Base-by-base conservation (phyloP, 108 stramenopile species). In the Fragilaria crotonensis region DNA sequence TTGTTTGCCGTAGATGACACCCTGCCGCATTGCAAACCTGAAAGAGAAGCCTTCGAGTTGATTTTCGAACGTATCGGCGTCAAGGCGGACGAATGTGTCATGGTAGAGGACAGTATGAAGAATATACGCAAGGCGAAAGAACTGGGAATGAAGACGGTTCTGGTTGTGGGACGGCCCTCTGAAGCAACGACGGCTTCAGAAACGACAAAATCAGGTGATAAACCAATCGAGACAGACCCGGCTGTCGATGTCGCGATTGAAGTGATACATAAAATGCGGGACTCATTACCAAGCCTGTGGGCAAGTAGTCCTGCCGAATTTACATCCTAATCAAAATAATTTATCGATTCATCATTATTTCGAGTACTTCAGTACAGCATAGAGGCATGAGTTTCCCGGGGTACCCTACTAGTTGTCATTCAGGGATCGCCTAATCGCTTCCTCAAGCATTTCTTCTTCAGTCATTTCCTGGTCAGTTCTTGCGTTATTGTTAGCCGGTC, bases 371-470 rank as follows among this genome's bases (percentile, higher is more conserved):
- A n/a, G n/a, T n/a, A n/a, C n/a, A n/a, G n/a, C n/a, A n/a, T n/a
- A n/a, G n/a, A n/a, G n/a, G n/a, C n/a, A n/a, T n/a, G n/a, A n/a
- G n/a, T n/a, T n/a, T n/a, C n/a, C n/a, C n/a, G n/a, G n/a, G n/a
- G n/a, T n/a, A n/a, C n/a, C n/a, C n/a, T 41, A 41, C 36, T 41
- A 41, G 11, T 41, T 7, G 7, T 93, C 91, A 52, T 80, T 56
- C 57, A 93, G 58, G 22, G 92, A 93, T 47, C 92, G 77, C 28
- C 81, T 79, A 68, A 93, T 93, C 19, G 92, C 92, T 67, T 93
- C 87, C 25, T 80, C 87, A 66, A 93, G 81, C 92, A 93, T 89
- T 73, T 93, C 92, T 49, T 93, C 92, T 61, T 93, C 92, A 1
- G 92, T 93, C 80, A 81, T 73, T 44, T 78, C 69, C 44, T 72